These are phyloP conservation scores for Colletotrichum nymphaeae DNA, from an alignment of 2,329 filamentous ascomycete species.

Conservation along the genomic window DNA sequence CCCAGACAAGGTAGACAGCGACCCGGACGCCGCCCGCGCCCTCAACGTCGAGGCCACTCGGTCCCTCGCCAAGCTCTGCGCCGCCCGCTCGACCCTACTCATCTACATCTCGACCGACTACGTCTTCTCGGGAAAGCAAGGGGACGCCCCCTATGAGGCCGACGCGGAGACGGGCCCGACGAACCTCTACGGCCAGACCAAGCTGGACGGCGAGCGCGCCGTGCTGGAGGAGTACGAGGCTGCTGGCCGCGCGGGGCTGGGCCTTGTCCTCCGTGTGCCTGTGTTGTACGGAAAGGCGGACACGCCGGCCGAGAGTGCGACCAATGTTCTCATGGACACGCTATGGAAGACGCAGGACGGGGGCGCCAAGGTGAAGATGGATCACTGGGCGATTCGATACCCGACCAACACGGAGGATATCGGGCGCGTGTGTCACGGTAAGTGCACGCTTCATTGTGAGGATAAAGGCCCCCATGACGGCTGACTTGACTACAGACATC, in stretches of 20 bases:
- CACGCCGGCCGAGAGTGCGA: constrained; percentile 78
- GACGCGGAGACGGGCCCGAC: constrained; percentile 74
- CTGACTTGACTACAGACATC: constrained; percentile 65
- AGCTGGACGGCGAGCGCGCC: constrained; percentile 70
- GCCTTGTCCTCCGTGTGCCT: constrained; percentile 81
- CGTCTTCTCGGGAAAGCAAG: constrained; percentile 77
- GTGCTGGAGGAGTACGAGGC: constrained; percentile 71
- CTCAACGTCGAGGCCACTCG: constrained; percentile 81
- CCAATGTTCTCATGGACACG: constrained; percentile 83
- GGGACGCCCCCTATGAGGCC: constrained; percentile 86
- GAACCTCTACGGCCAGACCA: constrained; percentile 78
- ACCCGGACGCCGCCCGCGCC: constrained; percentile 79
- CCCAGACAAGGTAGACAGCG: constrained; percentile 84
- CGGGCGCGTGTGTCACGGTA: constrained; percentile 78
- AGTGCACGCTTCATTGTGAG: constrained; percentile 35
- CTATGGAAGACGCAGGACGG: constrained; percentile 79
- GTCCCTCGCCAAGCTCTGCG: constrained; percentile 74
- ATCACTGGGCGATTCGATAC: constrained; percentile 86
- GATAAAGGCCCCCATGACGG: constrained; percentile 8
- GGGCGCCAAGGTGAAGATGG: constrained; percentile 76
- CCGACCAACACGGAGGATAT: constrained; percentile 93
- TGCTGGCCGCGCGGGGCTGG: constrained; percentile 63
- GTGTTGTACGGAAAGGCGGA: constrained; percentile 86
- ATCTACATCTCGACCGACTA: constrained; percentile 89
- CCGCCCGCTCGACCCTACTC: constrained; percentile 69